Conservation (phyloP, 2,329 filamentous ascomycete genomes). For the Penicillium sp. region DNA sequence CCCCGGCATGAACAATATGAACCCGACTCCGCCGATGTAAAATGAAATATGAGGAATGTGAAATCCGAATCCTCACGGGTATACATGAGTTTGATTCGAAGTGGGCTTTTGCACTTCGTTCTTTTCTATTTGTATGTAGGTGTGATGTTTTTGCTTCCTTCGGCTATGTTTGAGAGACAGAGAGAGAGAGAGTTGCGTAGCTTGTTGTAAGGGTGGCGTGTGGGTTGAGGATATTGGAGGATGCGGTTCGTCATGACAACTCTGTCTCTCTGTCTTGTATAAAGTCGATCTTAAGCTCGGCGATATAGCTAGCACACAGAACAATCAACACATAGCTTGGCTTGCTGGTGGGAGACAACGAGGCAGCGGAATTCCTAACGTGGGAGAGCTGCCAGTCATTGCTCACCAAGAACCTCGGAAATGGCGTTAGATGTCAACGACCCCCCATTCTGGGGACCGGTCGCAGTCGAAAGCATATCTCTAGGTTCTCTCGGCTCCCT, state of each 20-base stretch:
- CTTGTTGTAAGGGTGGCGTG: not conserved
- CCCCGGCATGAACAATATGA: constrained; percentile 3
- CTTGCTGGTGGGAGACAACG: no score
- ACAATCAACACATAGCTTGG: no score
- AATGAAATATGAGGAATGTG: constrained; percentile 14
- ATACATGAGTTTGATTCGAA: constrained; percentile 11
- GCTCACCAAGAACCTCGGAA: constrained; percentile 29
- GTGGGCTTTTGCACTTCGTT: not conserved
- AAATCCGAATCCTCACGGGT: constrained; percentile 15
- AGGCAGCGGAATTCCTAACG: no score
- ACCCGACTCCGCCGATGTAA: constrained; percentile 18
- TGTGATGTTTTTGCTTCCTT: not conserved
- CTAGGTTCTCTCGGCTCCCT: constrained; percentile 11
- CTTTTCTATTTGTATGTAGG: not conserved
- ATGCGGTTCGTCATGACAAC: not conserved
- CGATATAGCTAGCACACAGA: not conserved
- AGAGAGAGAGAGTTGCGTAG: not conserved
- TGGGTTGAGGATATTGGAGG: not conserved
- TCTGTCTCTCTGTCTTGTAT: not conserved
- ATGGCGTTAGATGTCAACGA: constrained; percentile 30
- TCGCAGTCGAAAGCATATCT: constrained; percentile 2
- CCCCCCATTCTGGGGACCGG: constrained; percentile 11
- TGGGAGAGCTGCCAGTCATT: no score
- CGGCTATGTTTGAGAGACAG: not conserved
- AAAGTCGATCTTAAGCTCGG: no score